phyloP scores from a whole-genome alignment of 192 early-diverging fungal species.

The Coemansia sp. region DNA sequence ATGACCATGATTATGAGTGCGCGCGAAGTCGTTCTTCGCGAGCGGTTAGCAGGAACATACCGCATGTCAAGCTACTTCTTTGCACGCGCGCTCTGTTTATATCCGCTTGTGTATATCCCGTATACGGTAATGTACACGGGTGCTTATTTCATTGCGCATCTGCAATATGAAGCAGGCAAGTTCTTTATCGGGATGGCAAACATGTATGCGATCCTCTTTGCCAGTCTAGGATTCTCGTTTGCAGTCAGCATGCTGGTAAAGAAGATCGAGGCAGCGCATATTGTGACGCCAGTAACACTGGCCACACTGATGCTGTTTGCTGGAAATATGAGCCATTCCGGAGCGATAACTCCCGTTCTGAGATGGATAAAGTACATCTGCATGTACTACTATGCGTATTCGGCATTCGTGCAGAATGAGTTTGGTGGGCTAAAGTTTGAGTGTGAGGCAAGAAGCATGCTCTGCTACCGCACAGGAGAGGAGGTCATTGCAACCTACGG shows the following conservation, averaged over 20 bases:
- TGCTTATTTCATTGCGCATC: slow-evolving; percentile 34
- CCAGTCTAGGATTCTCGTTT: slow-evolving; percentile 30
- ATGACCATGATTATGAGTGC: slow-evolving; percentile 44
- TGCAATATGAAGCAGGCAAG: slow-evolving; percentile 33
- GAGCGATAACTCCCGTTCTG: slow-evolving; percentile 41
- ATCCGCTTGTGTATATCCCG: slow-evolving; percentile 31
- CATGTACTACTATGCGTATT: slow-evolving; percentile 31
- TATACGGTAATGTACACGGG: slow-evolving; percentile 19
- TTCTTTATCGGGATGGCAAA: slow-evolving; percentile 33
- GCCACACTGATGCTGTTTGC: slow-evolving; percentile 38
- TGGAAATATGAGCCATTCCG: slow-evolving; percentile 38
- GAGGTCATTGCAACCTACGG: slow-evolving; percentile 31
- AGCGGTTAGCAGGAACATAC: slow-evolving; percentile 62
- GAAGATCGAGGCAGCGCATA: slow-evolving; percentile 27
- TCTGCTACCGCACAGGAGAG: slow-evolving; percentile 26
- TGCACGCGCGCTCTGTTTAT: slow-evolving; percentile 57
- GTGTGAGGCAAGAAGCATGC: slow-evolving; percentile 1
- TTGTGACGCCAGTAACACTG: slow-evolving; percentile 28
- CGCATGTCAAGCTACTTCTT: slow-evolving; percentile 57
- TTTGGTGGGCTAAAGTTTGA: slow-evolving; percentile 34
- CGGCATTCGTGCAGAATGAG: slow-evolving; percentile 42
- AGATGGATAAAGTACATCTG: slow-evolving; percentile 48
- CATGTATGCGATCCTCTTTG: slow-evolving; percentile 21
- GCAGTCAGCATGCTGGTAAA: slow-evolving; percentile 27
- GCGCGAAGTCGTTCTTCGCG: slow-evolving; percentile 55